These are phyloP conservation scores for Pseudogymnoascus sp. DNA, from an alignment of 2,329 filamentous ascomycete genomes.

Conservation along the genomic window DNA sequence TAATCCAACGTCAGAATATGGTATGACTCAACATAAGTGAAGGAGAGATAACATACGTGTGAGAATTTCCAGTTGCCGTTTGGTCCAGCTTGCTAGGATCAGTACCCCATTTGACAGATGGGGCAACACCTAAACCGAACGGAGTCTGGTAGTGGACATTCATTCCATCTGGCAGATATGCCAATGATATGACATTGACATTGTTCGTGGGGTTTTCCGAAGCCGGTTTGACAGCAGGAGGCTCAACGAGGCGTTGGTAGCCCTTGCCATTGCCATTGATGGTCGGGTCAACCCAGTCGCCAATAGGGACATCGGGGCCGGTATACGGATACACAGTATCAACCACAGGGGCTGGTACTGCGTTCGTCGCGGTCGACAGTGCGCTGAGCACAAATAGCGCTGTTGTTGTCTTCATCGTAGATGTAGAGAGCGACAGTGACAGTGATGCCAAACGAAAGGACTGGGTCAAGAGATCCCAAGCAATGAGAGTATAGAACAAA, in stretches of 20 bases:
- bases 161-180: slow-evolving; percentile 44
- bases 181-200: slow-evolving; percentile 45
- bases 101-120: slow-evolving; percentile 40
- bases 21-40: neutral
- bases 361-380: neutral
- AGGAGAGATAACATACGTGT: slow-evolving; percentile 32
- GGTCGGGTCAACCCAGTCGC: slow-evolving; percentile 45
- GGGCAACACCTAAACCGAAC: slow-evolving; percentile 43
- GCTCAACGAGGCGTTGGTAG: slow-evolving; percentile 44
- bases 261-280: slow-evolving; percentile 48
- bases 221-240: slow-evolving; percentile 43
- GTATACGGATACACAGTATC: slow-evolving; percentile 43
- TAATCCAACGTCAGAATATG: neutral
- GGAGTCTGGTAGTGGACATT: slow-evolving; percentile 50
- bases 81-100: slow-evolving; percentile 30
- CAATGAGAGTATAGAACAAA: neutral
- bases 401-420: neutral
- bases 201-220: slow-evolving; percentile 43
- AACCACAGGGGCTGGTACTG: slow-evolving; percentile 22
- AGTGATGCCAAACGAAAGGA: neutral
- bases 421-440: neutral
- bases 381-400: neutral
- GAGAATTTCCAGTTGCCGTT: slow-evolving; percentile 34
- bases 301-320: slow-evolving; percentile 43
- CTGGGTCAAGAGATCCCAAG: neutral